Evolutionary conservation across 2,329 filamentous ascomycete species (phyloP).

Genomic region (Penicillium sp.): DNA sequence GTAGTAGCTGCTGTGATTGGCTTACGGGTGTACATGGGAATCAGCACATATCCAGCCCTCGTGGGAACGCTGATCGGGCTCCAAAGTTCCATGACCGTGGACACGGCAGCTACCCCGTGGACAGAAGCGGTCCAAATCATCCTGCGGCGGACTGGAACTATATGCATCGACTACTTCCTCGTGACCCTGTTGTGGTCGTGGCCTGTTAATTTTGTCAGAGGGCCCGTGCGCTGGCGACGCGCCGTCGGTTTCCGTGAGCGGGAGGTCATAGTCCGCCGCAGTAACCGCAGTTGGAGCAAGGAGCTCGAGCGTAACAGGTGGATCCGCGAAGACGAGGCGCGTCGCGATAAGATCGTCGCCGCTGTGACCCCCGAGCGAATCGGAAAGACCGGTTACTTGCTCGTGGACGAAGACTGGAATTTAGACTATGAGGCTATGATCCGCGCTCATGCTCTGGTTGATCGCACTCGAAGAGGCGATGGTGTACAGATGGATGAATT

Average conservation of each 20-base stretch:
- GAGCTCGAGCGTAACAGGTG: constrained; percentile 44
- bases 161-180: constrained; percentile 66
- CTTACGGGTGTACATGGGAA: constrained; percentile 59
- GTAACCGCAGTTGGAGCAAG: constrained; percentile 59
- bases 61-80: constrained; percentile 57
- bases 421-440: constrained; percentile 78
- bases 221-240: constrained; percentile 65
- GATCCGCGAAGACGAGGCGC: constrained; percentile 46
- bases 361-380: constrained; percentile 62
- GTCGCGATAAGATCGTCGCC: constrained; percentile 51
- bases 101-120: constrained; percentile 51
- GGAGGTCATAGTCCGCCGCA: constrained; percentile 74
- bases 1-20: constrained; percentile 55
- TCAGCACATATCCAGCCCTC: constrained; percentile 64
- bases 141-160: constrained; percentile 52
- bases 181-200: constrained; percentile 62
- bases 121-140: constrained; percentile 50
- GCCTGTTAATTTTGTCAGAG: constrained; percentile 61
- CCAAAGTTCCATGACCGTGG: constrained; percentile 57
- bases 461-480: constrained; percentile 32
- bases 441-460: constrained; percentile 59
- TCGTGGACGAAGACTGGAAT: constrained; percentile 79
- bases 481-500: constrained; percentile 55
- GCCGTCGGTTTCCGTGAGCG: constrained; percentile 64
- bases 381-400: constrained; percentile 75